Evolutionary conservation across 2,329 filamentous ascomycete genomes (phyloP), one percentile per base, ranked within the genome.

Genomic region (Penicillium frequentans): DNA sequence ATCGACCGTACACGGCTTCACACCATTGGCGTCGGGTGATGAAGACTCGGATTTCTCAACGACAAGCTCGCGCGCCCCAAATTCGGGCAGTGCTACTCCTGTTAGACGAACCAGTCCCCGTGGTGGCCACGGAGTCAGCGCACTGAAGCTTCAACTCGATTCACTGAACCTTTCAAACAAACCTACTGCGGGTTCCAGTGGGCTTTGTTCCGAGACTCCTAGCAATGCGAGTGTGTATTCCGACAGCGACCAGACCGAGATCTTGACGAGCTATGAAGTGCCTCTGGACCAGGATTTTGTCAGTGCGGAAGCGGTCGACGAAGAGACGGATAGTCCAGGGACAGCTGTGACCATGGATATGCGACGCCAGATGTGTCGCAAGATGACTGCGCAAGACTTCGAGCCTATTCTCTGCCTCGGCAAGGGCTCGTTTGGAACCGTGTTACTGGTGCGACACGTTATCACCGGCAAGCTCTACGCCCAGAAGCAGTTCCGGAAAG

Each of bases 401-500:
- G 89, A 96, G 68, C 86, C 90, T 11, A 79, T 99, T 50, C 90
- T 91, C 49, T 98, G 93, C 74, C 87, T 99, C 23, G 96, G 96
- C 55, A 98, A 98, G 73, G 95, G 95, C 49, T 92, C 95, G 14
- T 99, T 95, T 72, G 95, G 95, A 35, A 99, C 93, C 0, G 96
- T 99, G 11, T 80, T 96, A 46, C 83, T 99, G 27, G 96, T 99
- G 59, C 95, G 93, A 77, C 93, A 99, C 77, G 86, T 86, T 50
- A 79, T 86, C 29, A 97, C 93, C 2, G 95, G 95, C 43, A 88
- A 90, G 44, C 84, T 99, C 5, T 99, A 93, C 70, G 96, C 95
- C 1, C 96, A 99, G 79, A 99, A 99, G 80, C 93, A 98, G 76
- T 95, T 99, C 78, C 95, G 93, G 74, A 99, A 99, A 78, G 95